These are phyloP conservation scores for Leishmania mexicana DNA, from an alignment of 208 protist species.

Conservation along the genomic window DNA sequence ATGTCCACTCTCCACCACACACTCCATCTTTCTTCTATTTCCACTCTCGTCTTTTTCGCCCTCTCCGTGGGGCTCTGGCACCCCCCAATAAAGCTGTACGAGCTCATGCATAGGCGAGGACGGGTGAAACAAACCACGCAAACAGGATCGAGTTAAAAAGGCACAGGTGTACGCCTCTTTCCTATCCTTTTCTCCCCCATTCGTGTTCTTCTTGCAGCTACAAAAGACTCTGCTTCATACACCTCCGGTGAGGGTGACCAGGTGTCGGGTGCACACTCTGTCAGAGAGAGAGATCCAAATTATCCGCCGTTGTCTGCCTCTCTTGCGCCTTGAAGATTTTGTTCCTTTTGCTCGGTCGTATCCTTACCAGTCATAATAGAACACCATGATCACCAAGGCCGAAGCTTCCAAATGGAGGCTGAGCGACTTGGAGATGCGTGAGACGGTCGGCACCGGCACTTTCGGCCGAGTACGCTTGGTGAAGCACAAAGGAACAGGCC, in stretches of 20 bases:
- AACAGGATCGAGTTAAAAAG: conserved; percentile 7
- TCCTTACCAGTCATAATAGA: conserved; percentile 9
- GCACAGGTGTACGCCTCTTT: background rate
- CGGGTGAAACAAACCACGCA: conserved; percentile 9
- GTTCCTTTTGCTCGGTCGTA: background rate
- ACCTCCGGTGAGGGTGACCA: conserved; percentile 3
- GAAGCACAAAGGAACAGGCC: conserved; percentile 73
- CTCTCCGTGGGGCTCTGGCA: background rate
- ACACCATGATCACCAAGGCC: conserved; percentile 53
- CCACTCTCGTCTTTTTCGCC: background rate
- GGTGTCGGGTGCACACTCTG: background rate
- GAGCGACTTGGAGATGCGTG: conserved; percentile 89
- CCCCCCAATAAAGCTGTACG: background rate
- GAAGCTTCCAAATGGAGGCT: conserved; percentile 82
- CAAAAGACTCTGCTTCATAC: conserved; percentile 4
- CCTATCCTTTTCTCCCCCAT: background rate
- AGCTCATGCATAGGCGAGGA: conserved; percentile 10
- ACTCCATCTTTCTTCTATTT: background rate
- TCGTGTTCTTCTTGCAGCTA: background rate
- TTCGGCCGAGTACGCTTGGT: conserved; percentile 95
- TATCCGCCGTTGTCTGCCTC: background rate
- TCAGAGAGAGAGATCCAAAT: background rate
- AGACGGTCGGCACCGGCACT: conserved; percentile 94
- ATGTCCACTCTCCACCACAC: background rate
- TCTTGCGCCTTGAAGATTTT: conserved; percentile 5